Evolutionary conservation across 2,329 filamentous ascomycete species (phyloP), one percentile per base, ranked within the genome.

Genomic region (Aspergillus glaucus): DNA sequence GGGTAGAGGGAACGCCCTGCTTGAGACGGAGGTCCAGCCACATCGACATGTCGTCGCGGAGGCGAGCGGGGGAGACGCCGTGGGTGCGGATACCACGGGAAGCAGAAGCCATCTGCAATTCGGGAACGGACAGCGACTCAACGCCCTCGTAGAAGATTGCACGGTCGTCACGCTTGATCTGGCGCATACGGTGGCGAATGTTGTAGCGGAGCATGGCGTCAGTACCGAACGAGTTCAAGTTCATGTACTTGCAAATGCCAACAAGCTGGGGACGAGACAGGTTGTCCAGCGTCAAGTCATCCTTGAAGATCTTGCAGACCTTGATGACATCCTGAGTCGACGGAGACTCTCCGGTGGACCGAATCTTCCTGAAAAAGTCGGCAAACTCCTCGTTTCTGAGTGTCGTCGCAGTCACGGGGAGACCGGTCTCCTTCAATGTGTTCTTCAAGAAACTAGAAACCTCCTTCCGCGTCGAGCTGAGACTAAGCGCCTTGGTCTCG

Each of bases 251-350:
- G 79, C 93, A 97, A 80, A 97, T 98, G 48, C 87, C 95, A 26
- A 98, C 92, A 45, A 98, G 78, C 72, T 98, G 93, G 14, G 93
- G 93, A 54, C 93, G 82, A 15, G 91, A 96, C 56, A 98, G 75
- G 73, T 98, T 98, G 81, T 98, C 93, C 28, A 98, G 79, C 0
- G 93, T 98, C 62, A 98, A 68, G 69, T 98, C 93, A 66, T 98
- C 93, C 70, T 93, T 94, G 82, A 98, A 98, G 56, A 95, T 87
- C 79, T 96, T 94, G 83, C 93, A 97, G 55, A 98, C 92, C 73
- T 93, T 95, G 77, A 98, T 95, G 55, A 98, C 89, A 65, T 98
- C 93, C 57, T 91, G 81, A 47, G 84, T 81, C 4, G 88, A 93
- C 1, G 93, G 93, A 42, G 86, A 79, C 75, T 97, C 92, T 55